phyloP scores from a whole-genome alignment of 805 yeast genomes.

The Schwanniomyces sp. region DNA sequence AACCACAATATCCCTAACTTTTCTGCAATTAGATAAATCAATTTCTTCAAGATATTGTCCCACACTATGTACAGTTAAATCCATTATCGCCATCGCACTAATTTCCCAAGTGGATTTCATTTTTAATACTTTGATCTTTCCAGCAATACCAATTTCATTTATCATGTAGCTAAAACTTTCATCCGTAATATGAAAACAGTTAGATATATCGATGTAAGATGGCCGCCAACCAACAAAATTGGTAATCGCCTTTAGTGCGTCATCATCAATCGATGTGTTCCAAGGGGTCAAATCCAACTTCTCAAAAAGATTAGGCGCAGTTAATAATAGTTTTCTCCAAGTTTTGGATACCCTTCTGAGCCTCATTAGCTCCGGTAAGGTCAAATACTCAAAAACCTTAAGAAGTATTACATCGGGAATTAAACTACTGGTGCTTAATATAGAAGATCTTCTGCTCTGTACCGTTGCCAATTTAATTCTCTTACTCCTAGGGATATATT shows the following conservation, averaged over 20 bases:
- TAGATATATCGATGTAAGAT: conserved; percentile 56
- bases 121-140: conserved; percentile 51
- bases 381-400: conserved; percentile 51
- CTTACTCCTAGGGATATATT: conserved; percentile 55
- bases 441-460: conserved; percentile 56
- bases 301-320: conserved; percentile 53
- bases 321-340: conserved; percentile 66
- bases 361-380: conserved; percentile 61
- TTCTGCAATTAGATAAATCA: conserved; percentile 71
- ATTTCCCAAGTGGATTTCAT: conserved; percentile 79
- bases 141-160: conserved; percentile 68
- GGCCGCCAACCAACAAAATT: conserved; percentile 75
- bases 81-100: conserved; percentile 81
- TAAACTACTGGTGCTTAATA: conserved; percentile 52
- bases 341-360: conserved; percentile 57
- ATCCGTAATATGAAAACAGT: conserved; percentile 77
- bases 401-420: conserved; percentile 61
- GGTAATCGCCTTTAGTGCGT: conserved; percentile 55
- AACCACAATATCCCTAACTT: conserved; percentile 69
- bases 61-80: conserved; percentile 62
- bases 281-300: conserved; percentile 59
- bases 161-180: conserved; percentile 71
- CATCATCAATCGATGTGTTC: conserved; percentile 61
- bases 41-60: conserved; percentile 59
- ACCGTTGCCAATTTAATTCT: conserved; percentile 50